Percentiles rank a stretch among this genome's conserved stretches.
Evolutionary conservation across 176 grass and related monocot species (phyloP).

Genomic region (Tillandsia fasciculata): DNA sequence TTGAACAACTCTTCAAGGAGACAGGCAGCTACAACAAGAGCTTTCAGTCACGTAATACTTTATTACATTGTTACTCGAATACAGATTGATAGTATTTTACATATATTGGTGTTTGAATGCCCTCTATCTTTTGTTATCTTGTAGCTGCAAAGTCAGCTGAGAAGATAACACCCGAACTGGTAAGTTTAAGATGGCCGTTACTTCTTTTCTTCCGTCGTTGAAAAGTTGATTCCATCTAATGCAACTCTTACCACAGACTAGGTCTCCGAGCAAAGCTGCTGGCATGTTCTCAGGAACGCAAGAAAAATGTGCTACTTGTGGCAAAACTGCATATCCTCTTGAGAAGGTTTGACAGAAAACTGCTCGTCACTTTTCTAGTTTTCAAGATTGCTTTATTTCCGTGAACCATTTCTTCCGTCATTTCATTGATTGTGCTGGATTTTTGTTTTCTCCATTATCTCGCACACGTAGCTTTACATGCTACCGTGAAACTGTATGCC

Average conservation of each 20-base stretch:
- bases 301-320: constrained; percentile 90
- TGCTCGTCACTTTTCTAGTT: not conserved
- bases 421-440: not conserved
- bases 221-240: not conserved
- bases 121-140: constrained; percentile 5
- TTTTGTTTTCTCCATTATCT: no score
- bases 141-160: constrained; percentile 56
- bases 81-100: not conserved
- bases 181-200: constrained; percentile 8
- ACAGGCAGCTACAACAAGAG: constrained; percentile 81
- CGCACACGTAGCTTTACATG: no score
- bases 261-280: constrained; percentile 75
- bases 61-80: not conserved
- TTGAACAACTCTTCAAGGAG: constrained; percentile 82
- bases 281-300: constrained; percentile 93
- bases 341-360: constrained; percentile 55
- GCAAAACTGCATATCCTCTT: constrained; percentile 91
- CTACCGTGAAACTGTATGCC: no score
- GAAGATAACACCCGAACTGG: constrained; percentile 59
- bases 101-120: not conserved
- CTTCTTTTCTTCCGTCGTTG: not conserved
- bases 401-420: not conserved
- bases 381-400: no score
- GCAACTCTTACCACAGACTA: constrained; percentile 34
- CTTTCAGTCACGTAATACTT: constrained; percentile 43